phyloP scores from a whole-genome alignment of 129 eudicot species.

The Ambrosia artemisiifolia region DNA sequence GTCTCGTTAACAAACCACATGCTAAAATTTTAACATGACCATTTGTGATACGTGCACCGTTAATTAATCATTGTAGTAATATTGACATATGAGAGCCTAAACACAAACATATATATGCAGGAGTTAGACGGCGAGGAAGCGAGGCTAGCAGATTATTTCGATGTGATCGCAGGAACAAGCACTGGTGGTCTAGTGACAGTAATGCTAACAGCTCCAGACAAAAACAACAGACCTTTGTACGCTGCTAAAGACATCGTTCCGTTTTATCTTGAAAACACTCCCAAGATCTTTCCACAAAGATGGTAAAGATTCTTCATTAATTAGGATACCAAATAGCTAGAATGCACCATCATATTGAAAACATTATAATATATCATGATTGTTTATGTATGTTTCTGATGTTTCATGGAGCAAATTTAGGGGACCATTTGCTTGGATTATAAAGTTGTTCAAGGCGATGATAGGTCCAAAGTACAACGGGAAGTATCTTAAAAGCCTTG shows the following conservation, averaged over 20 bases:
- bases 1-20: no score
- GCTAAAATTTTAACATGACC: no score
- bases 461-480: constrained; percentile 45
- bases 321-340: no score
- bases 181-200: constrained; percentile 22
- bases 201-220: constrained; percentile 34
- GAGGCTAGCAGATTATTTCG: constrained; percentile 33
- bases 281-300: constrained; percentile 24
- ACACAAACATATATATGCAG: not conserved
- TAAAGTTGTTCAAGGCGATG: constrained; percentile 18
- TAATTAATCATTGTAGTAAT: no score
- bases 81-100: not conserved
- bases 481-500: constrained; percentile 27
- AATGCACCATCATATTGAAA: no score
- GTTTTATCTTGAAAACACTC: constrained; percentile 29
- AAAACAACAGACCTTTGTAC: constrained; percentile 26
- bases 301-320: constrained; percentile 9
- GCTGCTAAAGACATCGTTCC: constrained; percentile 34
- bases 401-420: not conserved
- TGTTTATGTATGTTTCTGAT: no score
- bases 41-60: no score
- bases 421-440: constrained; percentile 32
- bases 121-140: constrained; percentile 21
- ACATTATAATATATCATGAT: no score
- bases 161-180: constrained; percentile 35